These are phyloP conservation scores for Aspergillus udagawae DNA, from an alignment of 2,329 filamentous ascomycete species.

Conservation along the genomic window DNA sequence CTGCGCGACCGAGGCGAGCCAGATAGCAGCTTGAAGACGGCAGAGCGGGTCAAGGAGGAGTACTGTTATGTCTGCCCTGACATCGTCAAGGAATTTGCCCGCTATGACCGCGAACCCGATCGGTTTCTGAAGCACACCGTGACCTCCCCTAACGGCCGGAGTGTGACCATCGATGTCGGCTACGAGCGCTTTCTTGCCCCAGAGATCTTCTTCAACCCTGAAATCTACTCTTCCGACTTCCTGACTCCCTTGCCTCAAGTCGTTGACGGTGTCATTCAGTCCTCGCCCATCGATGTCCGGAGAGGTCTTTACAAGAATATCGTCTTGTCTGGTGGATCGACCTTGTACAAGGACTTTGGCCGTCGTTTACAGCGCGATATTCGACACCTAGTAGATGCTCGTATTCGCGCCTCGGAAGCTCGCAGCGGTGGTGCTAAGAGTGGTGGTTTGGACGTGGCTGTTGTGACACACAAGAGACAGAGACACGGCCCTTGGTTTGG, in stretches of 20 bases:
- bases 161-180: slow-evolving; percentile 83
- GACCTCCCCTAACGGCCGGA: slow-evolving; percentile 76
- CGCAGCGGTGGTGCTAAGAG: slow-evolving; percentile 88
- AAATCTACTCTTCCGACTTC: slow-evolving; percentile 99
- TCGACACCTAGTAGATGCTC: slow-evolving; percentile 86
- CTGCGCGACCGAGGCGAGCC: slow-evolving; percentile 94
- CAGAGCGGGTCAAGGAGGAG: slow-evolving; percentile 97
- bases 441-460: slow-evolving; percentile 91
- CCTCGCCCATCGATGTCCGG: slow-evolving; percentile 94
- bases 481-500: slow-evolving; percentile 98
- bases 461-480: slow-evolving; percentile 96
- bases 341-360: slow-evolving; percentile 97
- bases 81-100: slow-evolving; percentile 96
- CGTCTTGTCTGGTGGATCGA: slow-evolving; percentile 93
- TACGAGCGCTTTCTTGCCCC: slow-evolving; percentile 98
- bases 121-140: slow-evolving; percentile 89
- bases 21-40: slow-evolving; percentile 94
- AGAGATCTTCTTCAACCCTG: slow-evolving; percentile 99
- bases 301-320: slow-evolving; percentile 99
- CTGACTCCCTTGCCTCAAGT: slow-evolving; percentile 90
- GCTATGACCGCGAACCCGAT: slow-evolving; percentile 88
- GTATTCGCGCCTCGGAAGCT: slow-evolving; percentile 88
- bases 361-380: slow-evolving; percentile 95
- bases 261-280: slow-evolving; percentile 95
- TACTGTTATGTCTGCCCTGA: slow-evolving; percentile 98